Evolutionary conservation across 495 filamentous ascomycete genomes (phyloP).

Genomic region (Astrothelium subdiscretum): DNA sequence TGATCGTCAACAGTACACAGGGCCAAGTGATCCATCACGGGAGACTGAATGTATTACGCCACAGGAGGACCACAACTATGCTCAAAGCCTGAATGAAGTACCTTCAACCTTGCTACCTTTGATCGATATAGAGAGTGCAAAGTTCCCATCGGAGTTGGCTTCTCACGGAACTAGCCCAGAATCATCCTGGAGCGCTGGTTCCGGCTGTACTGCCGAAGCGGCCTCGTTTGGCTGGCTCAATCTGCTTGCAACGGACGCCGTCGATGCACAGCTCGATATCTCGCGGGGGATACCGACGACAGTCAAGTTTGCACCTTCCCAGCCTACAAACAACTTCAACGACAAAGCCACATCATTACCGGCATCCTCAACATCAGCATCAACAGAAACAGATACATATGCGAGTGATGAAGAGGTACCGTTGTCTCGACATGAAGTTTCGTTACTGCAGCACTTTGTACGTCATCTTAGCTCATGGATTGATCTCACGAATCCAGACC

Average conservation of each 20-base stretch:
- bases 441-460: conserved; percentile 4
- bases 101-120: not conserved
- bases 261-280: not conserved
- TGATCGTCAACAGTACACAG: not conserved
- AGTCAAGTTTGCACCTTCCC: not conserved
- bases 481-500: conserved; percentile 1
- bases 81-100: not conserved
- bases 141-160: not conserved
- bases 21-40: not conserved
- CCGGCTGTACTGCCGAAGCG: not conserved
- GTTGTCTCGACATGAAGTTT: not conserved
- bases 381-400: not conserved
- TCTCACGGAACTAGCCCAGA: not conserved
- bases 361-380: not conserved
- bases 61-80: not conserved
- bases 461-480: conserved; percentile 2
- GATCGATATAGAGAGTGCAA: not conserved
- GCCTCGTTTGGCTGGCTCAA: conserved; percentile 2
- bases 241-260: conserved; percentile 2
- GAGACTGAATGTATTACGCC: not conserved
- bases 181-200: conserved; percentile 2
- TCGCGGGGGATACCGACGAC: not conserved
- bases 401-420: not conserved
- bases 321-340: not conserved
- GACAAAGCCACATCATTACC: not conserved